Conservation (phyloP, 192 early-diverging fungal species). For the Backusella morwellensis region DNA sequence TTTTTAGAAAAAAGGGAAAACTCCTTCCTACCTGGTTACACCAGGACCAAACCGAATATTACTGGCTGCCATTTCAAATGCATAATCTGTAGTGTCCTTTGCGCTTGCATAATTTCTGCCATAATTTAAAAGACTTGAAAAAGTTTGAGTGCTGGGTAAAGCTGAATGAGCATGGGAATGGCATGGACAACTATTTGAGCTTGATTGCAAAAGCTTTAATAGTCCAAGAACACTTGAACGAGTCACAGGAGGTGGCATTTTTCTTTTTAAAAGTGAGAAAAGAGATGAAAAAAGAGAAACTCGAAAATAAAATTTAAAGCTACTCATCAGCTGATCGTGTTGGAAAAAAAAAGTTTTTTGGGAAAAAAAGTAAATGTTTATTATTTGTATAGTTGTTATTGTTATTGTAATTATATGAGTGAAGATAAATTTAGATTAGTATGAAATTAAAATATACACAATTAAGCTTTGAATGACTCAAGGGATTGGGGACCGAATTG, state of each 20-base stretch:
- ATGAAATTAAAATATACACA: background rate
- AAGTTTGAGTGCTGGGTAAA: slow-evolving; percentile 13
- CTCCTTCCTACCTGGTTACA: slow-evolving; percentile 55
- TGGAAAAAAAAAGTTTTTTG: background rate
- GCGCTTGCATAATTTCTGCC: slow-evolving; percentile 37
- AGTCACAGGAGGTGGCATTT: slow-evolving; percentile 35
- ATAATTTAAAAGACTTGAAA: slow-evolving; percentile 29
- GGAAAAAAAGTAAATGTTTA: background rate
- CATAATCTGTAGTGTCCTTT: slow-evolving; percentile 55
- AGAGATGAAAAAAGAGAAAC: background rate
- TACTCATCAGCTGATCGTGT: background rate
- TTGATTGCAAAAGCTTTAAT: slow-evolving; percentile 24
- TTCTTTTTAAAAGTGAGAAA: background rate
- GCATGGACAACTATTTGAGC: slow-evolving; percentile 32
- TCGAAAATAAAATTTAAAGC: background rate
- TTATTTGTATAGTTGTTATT: background rate
- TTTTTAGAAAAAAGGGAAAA: background rate
- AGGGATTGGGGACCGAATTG: slow-evolving; percentile 18
- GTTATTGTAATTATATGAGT: background rate
- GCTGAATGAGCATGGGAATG: slow-evolving; percentile 34
- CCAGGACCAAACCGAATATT: slow-evolving; percentile 85
- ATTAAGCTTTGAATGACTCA: background rate
- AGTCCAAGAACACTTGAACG: slow-evolving; percentile 34
- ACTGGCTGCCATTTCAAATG: slow-evolving; percentile 89
- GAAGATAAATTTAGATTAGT: background rate